Percentiles rank a stretch among this genome's conserved stretches.
Conservation (phyloP, 192 early-diverging fungal genomes). For the Coemansia sp. region DNA sequence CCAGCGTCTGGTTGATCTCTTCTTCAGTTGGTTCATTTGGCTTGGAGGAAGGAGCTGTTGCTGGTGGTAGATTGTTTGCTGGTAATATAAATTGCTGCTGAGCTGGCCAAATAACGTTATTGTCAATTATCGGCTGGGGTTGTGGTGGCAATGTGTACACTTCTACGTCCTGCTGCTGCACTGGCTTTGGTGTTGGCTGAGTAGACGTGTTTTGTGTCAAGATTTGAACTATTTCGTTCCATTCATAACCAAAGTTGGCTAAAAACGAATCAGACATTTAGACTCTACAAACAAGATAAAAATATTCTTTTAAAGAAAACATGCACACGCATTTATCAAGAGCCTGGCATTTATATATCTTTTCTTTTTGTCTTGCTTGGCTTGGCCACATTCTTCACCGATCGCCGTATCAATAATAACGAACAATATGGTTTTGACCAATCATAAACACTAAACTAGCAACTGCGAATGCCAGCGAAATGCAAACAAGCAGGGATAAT, state of each 20-base stretch:
- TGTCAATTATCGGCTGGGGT: background rate
- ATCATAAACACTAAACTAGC: background rate
- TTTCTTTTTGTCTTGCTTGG: too few species aligned
- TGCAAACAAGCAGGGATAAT: background rate
- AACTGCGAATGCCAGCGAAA: background rate
- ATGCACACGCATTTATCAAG: too few species aligned
- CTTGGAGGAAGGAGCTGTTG: background rate
- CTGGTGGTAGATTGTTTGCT: background rate
- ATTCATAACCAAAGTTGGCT: too few species aligned
- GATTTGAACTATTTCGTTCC: too few species aligned
- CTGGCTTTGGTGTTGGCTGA: too few species aligned
- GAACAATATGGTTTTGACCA: background rate
- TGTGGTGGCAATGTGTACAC: background rate
- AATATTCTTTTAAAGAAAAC: too few species aligned
- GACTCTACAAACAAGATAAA: too few species aligned
- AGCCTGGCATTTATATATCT: too few species aligned
- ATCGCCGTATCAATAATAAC: too few species aligned
- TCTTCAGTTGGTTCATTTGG: background rate
- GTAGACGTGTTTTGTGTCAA: too few species aligned
- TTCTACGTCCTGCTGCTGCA: background rate
- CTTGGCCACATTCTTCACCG: background rate
- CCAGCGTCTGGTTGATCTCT: background rate
- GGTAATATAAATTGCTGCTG: background rate
- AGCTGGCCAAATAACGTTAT: background rate
- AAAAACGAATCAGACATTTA: too few species aligned